These are phyloP conservation scores for Basipetospora sp. DNA, from an alignment of 2,329 filamentous ascomycete species.

Conservation along the genomic window DNA sequence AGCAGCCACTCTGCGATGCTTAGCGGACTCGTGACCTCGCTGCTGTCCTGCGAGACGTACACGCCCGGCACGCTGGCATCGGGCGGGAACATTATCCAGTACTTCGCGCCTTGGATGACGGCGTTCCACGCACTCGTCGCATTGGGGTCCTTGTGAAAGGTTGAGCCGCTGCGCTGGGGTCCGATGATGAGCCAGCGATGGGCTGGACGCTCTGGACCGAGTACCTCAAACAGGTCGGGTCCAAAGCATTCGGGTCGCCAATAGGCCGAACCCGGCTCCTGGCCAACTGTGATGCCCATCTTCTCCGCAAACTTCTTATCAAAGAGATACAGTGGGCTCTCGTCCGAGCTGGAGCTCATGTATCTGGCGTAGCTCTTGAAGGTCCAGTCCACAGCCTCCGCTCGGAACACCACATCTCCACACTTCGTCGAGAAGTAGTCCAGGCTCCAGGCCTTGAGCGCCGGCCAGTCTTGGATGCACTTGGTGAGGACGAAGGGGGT, in stretches of 20 bases:
- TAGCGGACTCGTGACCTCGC: slow-evolving; percentile 82
- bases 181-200: slow-evolving; percentile 88
- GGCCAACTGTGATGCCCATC: slow-evolving; percentile 55
- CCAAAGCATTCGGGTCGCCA: slow-evolving; percentile 75
- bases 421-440: slow-evolving; percentile 52
- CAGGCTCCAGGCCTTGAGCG: slow-evolving; percentile 59
- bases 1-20: slow-evolving; percentile 96
- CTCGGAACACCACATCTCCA: slow-evolving; percentile 57
- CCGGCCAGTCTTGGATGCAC: slow-evolving; percentile 70
- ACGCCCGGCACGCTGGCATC: slow-evolving; percentile 70
- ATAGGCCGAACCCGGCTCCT: slow-evolving; percentile 42
- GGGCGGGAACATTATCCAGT: slow-evolving; percentile 97
- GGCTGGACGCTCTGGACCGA: slow-evolving; percentile 67
- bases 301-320: slow-evolving; percentile 77
- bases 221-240: slow-evolving; percentile 66
- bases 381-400: slow-evolving; percentile 87
- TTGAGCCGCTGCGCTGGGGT: slow-evolving; percentile 73
- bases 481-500: slow-evolving; percentile 75
- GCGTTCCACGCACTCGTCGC: slow-evolving; percentile 83
- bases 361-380: slow-evolving; percentile 70
- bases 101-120: slow-evolving; percentile 76
- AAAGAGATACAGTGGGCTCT: slow-evolving; percentile 85
- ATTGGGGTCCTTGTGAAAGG: slow-evolving; percentile 77
- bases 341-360: slow-evolving; percentile 64
- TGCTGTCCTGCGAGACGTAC: slow-evolving; percentile 74